Percentiles rank a stretch among this genome's conserved stretches.
Evolutionary conservation across 2,329 filamentous ascomycete genomes (phyloP).

Genomic region (Bipolaris victoriae): DNA sequence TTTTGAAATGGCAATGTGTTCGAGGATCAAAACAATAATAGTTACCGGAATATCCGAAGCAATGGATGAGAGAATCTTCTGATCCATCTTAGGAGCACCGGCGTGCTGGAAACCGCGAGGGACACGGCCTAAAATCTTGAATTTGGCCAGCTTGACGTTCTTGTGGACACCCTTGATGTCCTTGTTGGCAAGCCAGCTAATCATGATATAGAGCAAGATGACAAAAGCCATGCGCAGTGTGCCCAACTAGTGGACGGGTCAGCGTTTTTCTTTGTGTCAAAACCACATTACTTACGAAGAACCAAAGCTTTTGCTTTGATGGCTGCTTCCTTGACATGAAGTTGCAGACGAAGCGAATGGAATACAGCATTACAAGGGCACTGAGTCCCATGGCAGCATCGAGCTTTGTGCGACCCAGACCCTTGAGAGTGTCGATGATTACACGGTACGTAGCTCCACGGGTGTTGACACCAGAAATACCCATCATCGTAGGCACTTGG

Average conservation of each 20-base stretch:
- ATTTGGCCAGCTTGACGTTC: slow-evolving; percentile 63
- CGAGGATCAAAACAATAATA: slow-evolving; percentile 93
- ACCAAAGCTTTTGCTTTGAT: slow-evolving; percentile 76
- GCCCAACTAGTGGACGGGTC: slow-evolving; percentile 78
- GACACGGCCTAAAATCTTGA: slow-evolving; percentile 63
- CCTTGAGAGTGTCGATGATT: slow-evolving; percentile 82
- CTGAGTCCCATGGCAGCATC: slow-evolving; percentile 89
- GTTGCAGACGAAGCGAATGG: slow-evolving; percentile 14
- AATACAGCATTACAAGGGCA: slow-evolving; percentile 78
- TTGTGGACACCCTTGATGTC: slow-evolving; percentile 50
- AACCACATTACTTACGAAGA: slow-evolving; percentile 63
- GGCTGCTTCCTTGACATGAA: slow-evolving; percentile 72
- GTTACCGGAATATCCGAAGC: slow-evolving; percentile 77
- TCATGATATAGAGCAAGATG: slow-evolving; percentile 88
- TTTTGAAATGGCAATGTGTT: slow-evolving; percentile 96
- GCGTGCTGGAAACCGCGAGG: slow-evolving; percentile 71
- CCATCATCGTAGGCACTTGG: slow-evolving; percentile 82
- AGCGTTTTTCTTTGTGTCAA: slow-evolving; percentile 37
- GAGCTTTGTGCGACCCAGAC: slow-evolving; percentile 69
- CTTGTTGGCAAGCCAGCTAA: slow-evolving; percentile 85
- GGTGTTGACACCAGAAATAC: slow-evolving; percentile 75
- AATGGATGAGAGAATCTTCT: slow-evolving; percentile 70
- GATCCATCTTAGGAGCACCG: slow-evolving; percentile 71
- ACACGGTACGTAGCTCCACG: slow-evolving; percentile 81
- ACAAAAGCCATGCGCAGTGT: slow-evolving; percentile 91